Evolutionary conservation across 176 grass and related monocot genomes (phyloP), one percentile per base, ranked within the genome.

Genomic region (Saccharum spontaneum): DNA sequence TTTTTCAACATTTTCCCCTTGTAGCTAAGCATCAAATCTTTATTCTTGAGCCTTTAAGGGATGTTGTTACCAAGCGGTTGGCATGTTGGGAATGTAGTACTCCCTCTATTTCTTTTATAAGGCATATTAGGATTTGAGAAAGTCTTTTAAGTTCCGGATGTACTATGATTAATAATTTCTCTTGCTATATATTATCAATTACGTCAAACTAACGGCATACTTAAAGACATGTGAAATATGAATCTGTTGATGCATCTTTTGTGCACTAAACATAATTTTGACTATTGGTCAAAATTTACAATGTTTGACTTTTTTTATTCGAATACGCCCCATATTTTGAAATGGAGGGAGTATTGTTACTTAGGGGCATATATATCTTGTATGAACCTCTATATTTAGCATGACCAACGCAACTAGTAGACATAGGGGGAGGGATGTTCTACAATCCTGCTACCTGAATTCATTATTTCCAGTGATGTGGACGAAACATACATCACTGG

Each of bases 11-110:
- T 26, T 44, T 45, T 49, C 28, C 26, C 38, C 26, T 79, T 37
- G 22, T 79, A 68, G 10, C 73, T 39, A 75, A 79, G 37, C 50
- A 75, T 84, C 40, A 44, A 72, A 13, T 63, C 26, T 60, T 72
- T 37, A 41, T 85, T 78, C 23, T 38, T 50, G 23, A 71, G 30
- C 76, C 57, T 61, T 24, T 61, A 61, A 60, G 57, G 57, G n/a
- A 24, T 60, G 22, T 23, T 60, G 57, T 61, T 24, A 24, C n/a
- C 57, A 61, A 61, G 55, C 2, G 8, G 54, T 59, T 59, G 54
- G 54, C 54, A n/a, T 59, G 20, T 59, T 59, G 54, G 52, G 54
- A 59, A n/a, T 59, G 54, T 59, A 59, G 54, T n/a, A n/a, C 20
- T n/a, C 20, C 54, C 20, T 59, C 52, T 22, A 54, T 54, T 57